phyloP scores from a whole-genome alignment of 495 filamentous ascomycete species.

The Penicillium macrosclerotiorum region DNA sequence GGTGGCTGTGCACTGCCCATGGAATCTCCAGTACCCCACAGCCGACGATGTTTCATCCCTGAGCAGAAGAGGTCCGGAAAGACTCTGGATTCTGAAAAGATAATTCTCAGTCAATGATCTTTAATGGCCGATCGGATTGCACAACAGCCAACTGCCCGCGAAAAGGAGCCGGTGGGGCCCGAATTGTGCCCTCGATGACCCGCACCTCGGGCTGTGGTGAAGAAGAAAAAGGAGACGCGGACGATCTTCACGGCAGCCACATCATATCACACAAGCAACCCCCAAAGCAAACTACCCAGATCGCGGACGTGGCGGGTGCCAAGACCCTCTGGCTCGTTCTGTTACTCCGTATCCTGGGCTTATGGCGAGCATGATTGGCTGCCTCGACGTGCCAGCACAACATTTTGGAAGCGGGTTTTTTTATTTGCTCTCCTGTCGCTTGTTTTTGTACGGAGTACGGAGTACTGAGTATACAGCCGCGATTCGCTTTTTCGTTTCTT shows the following conservation, averaged over 20 bases:
- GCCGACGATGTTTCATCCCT: conserved; percentile 10
- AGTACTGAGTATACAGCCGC: too few relatives aligned
- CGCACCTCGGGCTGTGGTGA: too few relatives aligned
- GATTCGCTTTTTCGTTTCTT: not conserved
- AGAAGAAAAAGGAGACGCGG: too few relatives aligned
- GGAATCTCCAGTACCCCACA: conserved; percentile 14
- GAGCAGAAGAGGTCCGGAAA: too few relatives aligned
- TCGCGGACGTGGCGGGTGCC: conserved; percentile 7
- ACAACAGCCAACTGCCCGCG: too few relatives aligned
- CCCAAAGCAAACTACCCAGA: not conserved
- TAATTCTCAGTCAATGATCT: too few relatives aligned
- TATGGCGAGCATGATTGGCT: conserved; percentile 18
- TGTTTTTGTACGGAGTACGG: not conserved
- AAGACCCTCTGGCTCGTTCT: conserved; percentile 20
- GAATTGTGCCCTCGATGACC: too few relatives aligned
- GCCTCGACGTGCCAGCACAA: conserved; percentile 13
- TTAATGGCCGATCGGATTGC: too few relatives aligned
- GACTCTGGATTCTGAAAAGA: too few relatives aligned
- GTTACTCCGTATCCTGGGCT: conserved; percentile 7
- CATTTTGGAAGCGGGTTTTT: conserved; percentile 11
- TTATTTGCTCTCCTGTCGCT: conserved; percentile 12
- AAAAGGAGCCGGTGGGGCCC: too few relatives aligned
- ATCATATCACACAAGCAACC: not conserved
- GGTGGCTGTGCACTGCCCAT: conserved; percentile 20
- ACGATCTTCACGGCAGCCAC: too few relatives aligned